Conservation (phyloP, 306 rosid species). For the Dryas octopetala region DNA sequence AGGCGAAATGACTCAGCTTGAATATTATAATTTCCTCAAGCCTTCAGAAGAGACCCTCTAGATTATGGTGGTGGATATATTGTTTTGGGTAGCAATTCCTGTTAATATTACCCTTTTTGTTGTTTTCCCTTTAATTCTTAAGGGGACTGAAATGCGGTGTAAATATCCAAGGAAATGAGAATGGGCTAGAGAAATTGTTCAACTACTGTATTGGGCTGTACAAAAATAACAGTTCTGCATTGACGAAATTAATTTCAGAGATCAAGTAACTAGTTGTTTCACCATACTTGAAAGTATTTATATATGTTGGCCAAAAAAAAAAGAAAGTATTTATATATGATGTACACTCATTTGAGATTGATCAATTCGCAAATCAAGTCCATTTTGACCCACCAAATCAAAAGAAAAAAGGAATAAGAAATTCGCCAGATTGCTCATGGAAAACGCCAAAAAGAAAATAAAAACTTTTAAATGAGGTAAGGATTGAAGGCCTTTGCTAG, state of each 20-base stretch:
- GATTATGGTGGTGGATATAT: conserved; percentile 15
- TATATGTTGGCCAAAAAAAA: too few relatives aligned
- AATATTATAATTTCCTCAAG: conserved; percentile 64
- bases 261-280: background rate
- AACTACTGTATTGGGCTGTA: too few relatives aligned
- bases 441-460: too few relatives aligned
- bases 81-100: conserved; percentile 21
- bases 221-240: background rate
- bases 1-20: conserved; percentile 83
- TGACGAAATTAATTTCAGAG: background rate
- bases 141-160: conserved; percentile 24
- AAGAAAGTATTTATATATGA: too few relatives aligned
- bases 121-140: background rate
- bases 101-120: conserved; percentile 25
- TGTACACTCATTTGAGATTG: too few relatives aligned
- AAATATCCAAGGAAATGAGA: conserved; percentile 13
- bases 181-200: background rate
- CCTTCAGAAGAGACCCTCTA: conserved; percentile 57
- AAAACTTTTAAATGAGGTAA: too few relatives aligned
- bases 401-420: too few relatives aligned
- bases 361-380: background rate
- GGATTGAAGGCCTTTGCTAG: too few relatives aligned
- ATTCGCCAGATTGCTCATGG: too few relatives aligned
- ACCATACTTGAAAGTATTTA: too few relatives aligned
- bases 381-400: background rate